phyloP scores from a whole-genome alignment of 148 eudicot genomes.

The Rhododendron williamsianum region DNA sequence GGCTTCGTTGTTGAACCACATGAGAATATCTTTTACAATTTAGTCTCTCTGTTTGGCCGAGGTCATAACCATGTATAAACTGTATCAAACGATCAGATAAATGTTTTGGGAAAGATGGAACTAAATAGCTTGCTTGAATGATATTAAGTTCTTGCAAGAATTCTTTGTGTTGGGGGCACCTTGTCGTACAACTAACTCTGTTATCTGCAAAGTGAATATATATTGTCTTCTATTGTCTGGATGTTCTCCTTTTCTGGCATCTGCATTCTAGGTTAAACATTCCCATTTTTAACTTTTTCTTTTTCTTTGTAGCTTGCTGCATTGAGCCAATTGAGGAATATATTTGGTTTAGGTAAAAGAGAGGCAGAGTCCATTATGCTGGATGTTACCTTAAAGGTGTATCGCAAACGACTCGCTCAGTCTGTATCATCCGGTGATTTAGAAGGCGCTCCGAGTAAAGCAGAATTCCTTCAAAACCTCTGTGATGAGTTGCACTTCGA shows the following conservation, averaged over 20 bases:
- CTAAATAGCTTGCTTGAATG: not conserved
- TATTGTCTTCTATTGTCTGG: not conserved
- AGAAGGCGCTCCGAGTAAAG: slow-evolving; percentile 87
- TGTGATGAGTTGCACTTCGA: slow-evolving; percentile 77
- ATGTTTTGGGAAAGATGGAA: not conserved
- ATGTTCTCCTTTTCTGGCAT: not conserved
- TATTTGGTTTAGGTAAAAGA: slow-evolving; percentile 89
- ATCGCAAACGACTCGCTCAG: slow-evolving; percentile 68
- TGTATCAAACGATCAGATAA: not conserved
- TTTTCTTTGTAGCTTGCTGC: slow-evolving; percentile 59
- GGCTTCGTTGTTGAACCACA: not conserved
- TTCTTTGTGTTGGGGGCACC: slow-evolving; percentile 4
- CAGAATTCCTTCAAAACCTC: slow-evolving; percentile 71
- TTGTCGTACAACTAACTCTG: not conserved
- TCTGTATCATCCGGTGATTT: slow-evolving; percentile 74
- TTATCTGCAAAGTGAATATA: not conserved
- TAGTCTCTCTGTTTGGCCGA: not conserved
- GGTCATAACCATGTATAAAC: not conserved
- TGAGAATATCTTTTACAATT: not conserved
- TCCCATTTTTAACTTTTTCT: slow-evolving; percentile 4
- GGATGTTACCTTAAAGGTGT: slow-evolving; percentile 73
- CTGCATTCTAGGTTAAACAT: not conserved
- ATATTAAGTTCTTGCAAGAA: not conserved
- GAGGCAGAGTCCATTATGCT: slow-evolving; percentile 72
- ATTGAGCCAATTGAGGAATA: slow-evolving; percentile 74